Base-by-base conservation (phyloP, 2,329 filamentous ascomycete genomes). In the Escovopsis sp. region DNA sequence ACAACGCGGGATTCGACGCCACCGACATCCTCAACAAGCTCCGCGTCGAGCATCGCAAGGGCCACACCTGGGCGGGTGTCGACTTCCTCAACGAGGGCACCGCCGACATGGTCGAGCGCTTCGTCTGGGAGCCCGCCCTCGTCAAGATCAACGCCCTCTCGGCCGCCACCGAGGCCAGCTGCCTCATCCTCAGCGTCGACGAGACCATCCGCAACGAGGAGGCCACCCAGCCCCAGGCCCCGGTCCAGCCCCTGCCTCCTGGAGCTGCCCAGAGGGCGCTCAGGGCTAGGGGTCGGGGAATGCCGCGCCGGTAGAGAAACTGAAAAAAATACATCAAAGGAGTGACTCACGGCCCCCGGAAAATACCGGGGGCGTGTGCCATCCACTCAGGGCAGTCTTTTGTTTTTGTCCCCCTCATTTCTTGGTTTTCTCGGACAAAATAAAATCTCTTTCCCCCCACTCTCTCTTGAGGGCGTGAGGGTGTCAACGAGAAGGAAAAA, bases 201-300 rank as follows among this genome's bases (percentile, higher is more conserved):
- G 90, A 98, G 74, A 98, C 90, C 25, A 96, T 98, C 62, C 86
- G 78, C 62, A 98, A 98, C 61, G 85, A 98, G 66, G 87, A 96
- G 66, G 93, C 84, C 51, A 72, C 78, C 48, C 68, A 76, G 57
- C 81, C 87, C 17, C 83, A 93, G 58, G 85, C 76, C 8, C 88
- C 88, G 0, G 71, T 75, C 37, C 70, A 81, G 57, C 71, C 75
- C 15, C 65, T 87, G 45, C 82, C 81, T 4, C 78, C 79, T 1
- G 82, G 81, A 46, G 87, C 88, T 16, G 87, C 88, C 10, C 88
- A 96, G 66, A 70, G 88, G 51, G 88, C 86, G 29, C 62, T 96
- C 45, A 72, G 87, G 43, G 83, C 81, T 40, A 68, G 85, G 47
- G 86, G 87, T 43, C 76, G 85, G 38, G 85, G 85, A 26, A 90